phyloP scores from a whole-genome alignment of 306 rosid genomes.

The Vigna reflexopilosa region DNA sequence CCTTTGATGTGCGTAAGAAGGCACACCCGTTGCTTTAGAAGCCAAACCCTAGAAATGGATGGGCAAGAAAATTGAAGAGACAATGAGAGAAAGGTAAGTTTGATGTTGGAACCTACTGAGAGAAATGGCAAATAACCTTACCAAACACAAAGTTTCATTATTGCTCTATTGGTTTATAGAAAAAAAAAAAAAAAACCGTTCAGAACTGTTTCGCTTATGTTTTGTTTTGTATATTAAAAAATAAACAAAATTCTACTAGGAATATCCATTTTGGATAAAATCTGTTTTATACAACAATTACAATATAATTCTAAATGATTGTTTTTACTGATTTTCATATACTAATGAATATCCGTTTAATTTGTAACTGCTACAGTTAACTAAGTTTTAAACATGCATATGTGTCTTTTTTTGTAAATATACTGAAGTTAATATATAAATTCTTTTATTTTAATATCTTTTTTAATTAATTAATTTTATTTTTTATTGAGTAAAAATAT shows the following conservation, averaged over 20 bases:
- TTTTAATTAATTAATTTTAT: too few species aligned
- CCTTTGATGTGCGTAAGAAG: conserved; percentile 36
- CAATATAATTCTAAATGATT: too few species aligned
- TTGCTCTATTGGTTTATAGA: neutral
- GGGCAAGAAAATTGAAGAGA: neutral
- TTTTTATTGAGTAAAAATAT: too few species aligned
- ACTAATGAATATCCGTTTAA: too few species aligned
- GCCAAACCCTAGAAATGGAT: conserved; percentile 47
- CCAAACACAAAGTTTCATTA: neutral
- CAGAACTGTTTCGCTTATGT: neutral
- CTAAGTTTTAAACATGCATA: too few species aligned
- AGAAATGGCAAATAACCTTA: conserved; percentile 10
- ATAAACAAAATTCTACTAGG: neutral
- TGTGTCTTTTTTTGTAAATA: too few species aligned
- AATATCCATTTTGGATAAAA: too few species aligned
- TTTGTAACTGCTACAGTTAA: too few species aligned
- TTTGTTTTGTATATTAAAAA: neutral
- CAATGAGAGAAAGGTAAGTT: neutral
- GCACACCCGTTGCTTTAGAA: conserved; percentile 3
- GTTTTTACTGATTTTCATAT: too few species aligned
- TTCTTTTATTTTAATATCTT: too few species aligned
- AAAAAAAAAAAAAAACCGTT: neutral
- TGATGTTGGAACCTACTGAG: conserved; percentile 3
- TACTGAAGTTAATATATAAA: too few species aligned
- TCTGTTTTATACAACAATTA: too few species aligned